phyloP scores from a whole-genome alignment of 331 rosid genomes.

The Acacia pycnantha region DNA sequence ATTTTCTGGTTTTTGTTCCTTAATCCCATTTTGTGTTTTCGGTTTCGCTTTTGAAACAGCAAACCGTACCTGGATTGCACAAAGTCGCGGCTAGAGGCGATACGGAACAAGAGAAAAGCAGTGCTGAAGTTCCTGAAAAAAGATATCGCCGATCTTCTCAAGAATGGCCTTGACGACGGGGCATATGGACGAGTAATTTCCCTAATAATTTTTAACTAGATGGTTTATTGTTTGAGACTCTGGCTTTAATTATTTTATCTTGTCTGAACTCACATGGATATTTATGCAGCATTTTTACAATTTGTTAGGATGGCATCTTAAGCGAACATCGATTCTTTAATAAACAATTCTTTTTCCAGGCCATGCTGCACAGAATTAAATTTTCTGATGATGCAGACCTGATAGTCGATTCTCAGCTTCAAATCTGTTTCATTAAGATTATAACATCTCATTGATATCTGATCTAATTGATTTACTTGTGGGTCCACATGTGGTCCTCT shows the following conservation, averaged over 20 bases:
- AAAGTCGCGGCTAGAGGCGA: slow-evolving; percentile 58
- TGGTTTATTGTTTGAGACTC: not conserved
- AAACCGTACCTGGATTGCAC: slow-evolving; percentile 48
- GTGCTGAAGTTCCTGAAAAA: slow-evolving; percentile 72
- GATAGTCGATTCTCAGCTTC: not conserved
- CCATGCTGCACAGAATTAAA: not conserved
- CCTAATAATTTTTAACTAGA: not conserved
- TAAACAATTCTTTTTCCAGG: not conserved
- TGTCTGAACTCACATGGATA: not conserved
- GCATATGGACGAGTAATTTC: slow-evolving; percentile 79
- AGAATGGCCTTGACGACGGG: slow-evolving; percentile 48
- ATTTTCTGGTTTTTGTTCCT: not conserved
- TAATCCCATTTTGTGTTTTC: not conserved
- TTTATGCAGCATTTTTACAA: not conserved
- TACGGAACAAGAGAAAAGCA: slow-evolving; percentile 57
- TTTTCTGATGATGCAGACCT: not conserved
- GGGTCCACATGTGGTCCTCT: slow-evolving; percentile 9
- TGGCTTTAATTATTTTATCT: not conserved
- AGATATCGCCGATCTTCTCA: slow-evolving; percentile 73
- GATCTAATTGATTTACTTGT: not conserved
- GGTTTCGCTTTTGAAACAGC: slow-evolving; percentile 38
- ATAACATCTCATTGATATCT: not conserved
- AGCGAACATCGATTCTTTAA: not conserved
- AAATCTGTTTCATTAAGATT: not conserved
- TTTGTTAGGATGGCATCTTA: not conserved